phyloP scores from a whole-genome alignment of 2,329 filamentous ascomycete genomes.

The Diaporthe nobilis region DNA sequence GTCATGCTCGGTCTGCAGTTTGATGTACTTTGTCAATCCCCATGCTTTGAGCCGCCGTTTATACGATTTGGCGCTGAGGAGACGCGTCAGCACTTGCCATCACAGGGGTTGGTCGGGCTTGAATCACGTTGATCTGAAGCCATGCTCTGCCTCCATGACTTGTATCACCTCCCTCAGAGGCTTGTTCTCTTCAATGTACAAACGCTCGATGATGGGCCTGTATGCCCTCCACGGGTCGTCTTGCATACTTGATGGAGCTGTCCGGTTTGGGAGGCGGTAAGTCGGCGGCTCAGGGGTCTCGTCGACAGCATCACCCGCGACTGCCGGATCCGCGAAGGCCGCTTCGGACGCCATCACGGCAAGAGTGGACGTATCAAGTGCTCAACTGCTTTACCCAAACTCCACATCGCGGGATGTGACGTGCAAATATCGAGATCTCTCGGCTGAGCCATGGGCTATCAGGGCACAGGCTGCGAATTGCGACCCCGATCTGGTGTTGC shows the following conservation, averaged over 20 bases:
- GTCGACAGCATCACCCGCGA: not conserved
- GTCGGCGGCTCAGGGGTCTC: not conserved
- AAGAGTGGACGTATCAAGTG: not conserved
- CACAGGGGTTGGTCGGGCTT: not conserved
- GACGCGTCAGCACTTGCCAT: not conserved
- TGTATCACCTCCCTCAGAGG: constrained; percentile 1
- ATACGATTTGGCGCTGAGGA: constrained; percentile 7
- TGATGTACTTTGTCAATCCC: constrained; percentile 15
- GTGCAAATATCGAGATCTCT: not conserved
- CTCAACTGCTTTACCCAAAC: not conserved
- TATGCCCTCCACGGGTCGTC: not conserved
- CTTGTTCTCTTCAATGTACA: not conserved
- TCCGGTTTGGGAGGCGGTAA: not conserved
- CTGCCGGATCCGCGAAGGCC: not conserved
- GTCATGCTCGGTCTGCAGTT: not conserved
- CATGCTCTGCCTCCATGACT: not conserved
- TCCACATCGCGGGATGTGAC: not conserved
- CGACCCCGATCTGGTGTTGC: not conserved
- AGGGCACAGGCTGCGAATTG: not conserved
- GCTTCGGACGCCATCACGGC: not conserved
- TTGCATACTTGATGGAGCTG: not conserved
- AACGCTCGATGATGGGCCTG: not conserved
- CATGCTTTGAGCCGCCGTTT: constrained; percentile 4
- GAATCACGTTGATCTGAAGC: constrained; percentile 6
- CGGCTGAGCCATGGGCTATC: not conserved